A percentile compares a stretch with the other conserved stretches of the same genome.
Conservation (phyloP, 2,329 filamentous ascomycete genomes). For the Fusarium musae region DNA sequence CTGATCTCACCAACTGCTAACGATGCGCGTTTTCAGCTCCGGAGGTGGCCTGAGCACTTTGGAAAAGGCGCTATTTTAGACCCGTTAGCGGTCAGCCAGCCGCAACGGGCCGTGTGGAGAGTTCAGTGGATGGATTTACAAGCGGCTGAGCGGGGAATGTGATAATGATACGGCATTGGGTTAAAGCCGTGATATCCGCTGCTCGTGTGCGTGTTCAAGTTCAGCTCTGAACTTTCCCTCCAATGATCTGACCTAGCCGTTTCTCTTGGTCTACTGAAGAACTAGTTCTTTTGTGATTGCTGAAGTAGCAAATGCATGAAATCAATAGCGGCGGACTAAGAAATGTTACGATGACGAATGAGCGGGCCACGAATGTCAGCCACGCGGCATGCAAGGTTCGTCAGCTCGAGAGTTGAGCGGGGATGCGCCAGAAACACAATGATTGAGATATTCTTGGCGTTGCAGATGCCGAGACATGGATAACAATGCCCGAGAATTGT, state of each 20-base stretch:
- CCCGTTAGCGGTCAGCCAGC: neutral
- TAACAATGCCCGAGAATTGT: neutral
- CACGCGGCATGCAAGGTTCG: neutral
- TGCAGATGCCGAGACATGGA: neutral
- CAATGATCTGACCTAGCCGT: neutral
- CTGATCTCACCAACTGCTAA: neutral
- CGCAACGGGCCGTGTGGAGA: neutral
- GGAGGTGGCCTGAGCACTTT: neutral
- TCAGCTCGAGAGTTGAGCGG: neutral
- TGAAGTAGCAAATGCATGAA: neutral
- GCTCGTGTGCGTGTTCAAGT: neutral
- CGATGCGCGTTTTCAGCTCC: neutral
- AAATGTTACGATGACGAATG: neutral
- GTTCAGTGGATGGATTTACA: neutral
- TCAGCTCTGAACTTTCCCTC: constrained; percentile 1
- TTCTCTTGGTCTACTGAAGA: neutral
- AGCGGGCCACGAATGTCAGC: neutral
- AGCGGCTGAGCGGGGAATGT: constrained; percentile 4
- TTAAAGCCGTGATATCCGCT: neutral
- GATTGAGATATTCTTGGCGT: neutral
- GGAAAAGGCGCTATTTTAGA: neutral
- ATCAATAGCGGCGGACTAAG: neutral
- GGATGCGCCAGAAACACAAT: neutral
- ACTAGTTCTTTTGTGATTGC: neutral
- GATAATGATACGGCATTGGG: neutral